Conservation (phyloP, 176 grass and related monocot species). For the Aegilops speltoides region DNA sequence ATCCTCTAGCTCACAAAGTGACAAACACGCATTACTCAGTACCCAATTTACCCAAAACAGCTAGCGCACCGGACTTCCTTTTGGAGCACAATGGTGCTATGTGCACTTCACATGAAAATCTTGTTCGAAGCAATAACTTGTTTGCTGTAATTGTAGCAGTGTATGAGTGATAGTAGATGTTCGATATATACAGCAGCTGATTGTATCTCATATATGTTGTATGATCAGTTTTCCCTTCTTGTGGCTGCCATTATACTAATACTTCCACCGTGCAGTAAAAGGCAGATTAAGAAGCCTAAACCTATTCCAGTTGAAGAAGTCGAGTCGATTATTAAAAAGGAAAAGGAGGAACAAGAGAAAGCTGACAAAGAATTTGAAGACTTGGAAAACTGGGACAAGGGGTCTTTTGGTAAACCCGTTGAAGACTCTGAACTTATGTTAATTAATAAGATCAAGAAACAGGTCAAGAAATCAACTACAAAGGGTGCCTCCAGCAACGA, state of each 20-base stretch:
- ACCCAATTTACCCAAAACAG: neutral
- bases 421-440: slow-evolving; percentile 45
- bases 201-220: neutral
- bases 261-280: slow-evolving; percentile 49
- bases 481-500: slow-evolving; percentile 6
- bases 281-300: slow-evolving; percentile 91
- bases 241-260: neutral
- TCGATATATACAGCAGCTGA: neutral
- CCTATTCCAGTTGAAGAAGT: slow-evolving; percentile 68
- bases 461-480: slow-evolving; percentile 44
- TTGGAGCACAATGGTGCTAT: neutral
- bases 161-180: neutral
- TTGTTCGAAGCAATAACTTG: neutral
- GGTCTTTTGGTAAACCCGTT: slow-evolving; percentile 33
- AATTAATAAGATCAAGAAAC: slow-evolving; percentile 46
- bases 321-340: slow-evolving; percentile 63
- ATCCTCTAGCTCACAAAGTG: neutral
- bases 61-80: neutral
- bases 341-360: slow-evolving; percentile 78
- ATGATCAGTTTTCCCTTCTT: neutral
- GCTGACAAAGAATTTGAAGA: slow-evolving; percentile 66
- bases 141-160: neutral
- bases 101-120: neutral
- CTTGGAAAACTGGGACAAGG: slow-evolving; percentile 33
- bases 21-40: neutral